Conservation (phyloP, 2,329 filamentous ascomycete genomes). For the Didymella arachidicola region DNA sequence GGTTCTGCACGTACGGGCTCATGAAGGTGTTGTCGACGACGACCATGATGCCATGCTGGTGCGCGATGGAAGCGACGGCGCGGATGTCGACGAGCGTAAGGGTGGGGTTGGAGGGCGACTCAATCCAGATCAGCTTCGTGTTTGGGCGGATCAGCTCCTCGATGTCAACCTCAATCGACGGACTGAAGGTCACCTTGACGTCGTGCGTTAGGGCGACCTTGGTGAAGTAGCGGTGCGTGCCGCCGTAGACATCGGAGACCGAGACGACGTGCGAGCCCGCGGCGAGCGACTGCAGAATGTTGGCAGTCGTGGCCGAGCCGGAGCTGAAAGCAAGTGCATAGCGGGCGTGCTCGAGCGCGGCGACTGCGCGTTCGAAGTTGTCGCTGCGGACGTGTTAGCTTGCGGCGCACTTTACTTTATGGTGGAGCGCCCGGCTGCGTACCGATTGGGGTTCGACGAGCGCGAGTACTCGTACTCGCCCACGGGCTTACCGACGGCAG, state of each 20-base stretch:
- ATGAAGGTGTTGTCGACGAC: slow-evolving; percentile 99
- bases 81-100: slow-evolving; percentile 91
- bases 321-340: slow-evolving; percentile 94
- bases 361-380: slow-evolving; percentile 92
- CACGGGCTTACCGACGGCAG: slow-evolving; percentile 82
- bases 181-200: slow-evolving; percentile 92
- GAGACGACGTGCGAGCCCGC: slow-evolving; percentile 93
- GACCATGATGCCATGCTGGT: slow-evolving; percentile 87
- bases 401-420: background rate
- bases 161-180: slow-evolving; percentile 89
- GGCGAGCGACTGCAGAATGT: slow-evolving; percentile 90
- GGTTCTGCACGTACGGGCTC: slow-evolving; percentile 95
- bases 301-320: slow-evolving; percentile 91
- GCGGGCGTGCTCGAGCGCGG: slow-evolving; percentile 89
- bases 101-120: slow-evolving; percentile 93
- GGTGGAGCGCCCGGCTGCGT: slow-evolving; percentile 21
- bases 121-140: slow-evolving; percentile 97
- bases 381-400: slow-evolving; percentile 60
- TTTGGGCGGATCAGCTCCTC: slow-evolving; percentile 82
- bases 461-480: slow-evolving; percentile 93
- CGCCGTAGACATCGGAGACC: slow-evolving; percentile 96
- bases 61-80: slow-evolving; percentile 81
- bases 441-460: slow-evolving; percentile 89
- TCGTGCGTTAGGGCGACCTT: slow-evolving; percentile 95
- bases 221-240: slow-evolving; percentile 98